Percentiles rank a stretch among this genome's conserved stretches.
phyloP scores from a whole-genome alignment of 169 alveolate genomes.

The Theileria parva region DNA sequence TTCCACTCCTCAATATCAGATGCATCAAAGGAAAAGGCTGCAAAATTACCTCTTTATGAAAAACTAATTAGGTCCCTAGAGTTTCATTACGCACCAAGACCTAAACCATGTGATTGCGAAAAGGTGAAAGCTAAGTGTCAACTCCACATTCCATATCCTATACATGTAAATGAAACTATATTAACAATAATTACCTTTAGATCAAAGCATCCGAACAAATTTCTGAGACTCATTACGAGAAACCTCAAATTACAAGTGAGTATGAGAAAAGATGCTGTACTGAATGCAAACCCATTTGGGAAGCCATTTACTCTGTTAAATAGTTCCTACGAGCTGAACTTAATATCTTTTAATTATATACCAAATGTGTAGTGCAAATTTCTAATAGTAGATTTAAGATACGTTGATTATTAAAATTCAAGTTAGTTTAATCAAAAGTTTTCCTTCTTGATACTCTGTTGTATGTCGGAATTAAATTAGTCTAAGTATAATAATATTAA shows the following conservation, averaged over 20 bases:
- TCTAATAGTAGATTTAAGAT: not conserved
- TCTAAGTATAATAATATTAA: not conserved
- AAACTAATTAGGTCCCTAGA: conserved; percentile 19
- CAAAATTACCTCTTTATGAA: conserved; percentile 24
- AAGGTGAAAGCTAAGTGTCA: conserved; percentile 35
- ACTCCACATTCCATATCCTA: conserved; percentile 57
- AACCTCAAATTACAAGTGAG: conserved; percentile 41
- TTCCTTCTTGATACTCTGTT: conserved; percentile 3
- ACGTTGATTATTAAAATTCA: not conserved
- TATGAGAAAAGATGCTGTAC: conserved; percentile 58
- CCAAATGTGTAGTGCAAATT: not conserved
- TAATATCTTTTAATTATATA: not conserved
- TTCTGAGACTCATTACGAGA: conserved; percentile 64
- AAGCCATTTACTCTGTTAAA: conserved; percentile 17
- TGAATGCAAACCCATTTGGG: conserved; percentile 68
- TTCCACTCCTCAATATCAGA: conserved; percentile 56
- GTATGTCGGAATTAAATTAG: not conserved
- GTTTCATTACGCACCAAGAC: conserved; percentile 20
- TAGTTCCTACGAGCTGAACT: not conserved
- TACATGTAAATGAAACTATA: conserved; percentile 27
- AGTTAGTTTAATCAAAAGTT: not conserved
- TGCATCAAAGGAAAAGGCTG: conserved; percentile 50
- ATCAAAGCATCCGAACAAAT: conserved; percentile 12
- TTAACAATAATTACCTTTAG: not conserved
- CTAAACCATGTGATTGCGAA: conserved; percentile 56